Percentiles rank a stretch among this genome's conserved stretches.
These are phyloP conservation scores for Penicillium fuscoglaucum DNA, from an alignment of 2,329 filamentous ascomycete genomes.

Conservation along the genomic window DNA sequence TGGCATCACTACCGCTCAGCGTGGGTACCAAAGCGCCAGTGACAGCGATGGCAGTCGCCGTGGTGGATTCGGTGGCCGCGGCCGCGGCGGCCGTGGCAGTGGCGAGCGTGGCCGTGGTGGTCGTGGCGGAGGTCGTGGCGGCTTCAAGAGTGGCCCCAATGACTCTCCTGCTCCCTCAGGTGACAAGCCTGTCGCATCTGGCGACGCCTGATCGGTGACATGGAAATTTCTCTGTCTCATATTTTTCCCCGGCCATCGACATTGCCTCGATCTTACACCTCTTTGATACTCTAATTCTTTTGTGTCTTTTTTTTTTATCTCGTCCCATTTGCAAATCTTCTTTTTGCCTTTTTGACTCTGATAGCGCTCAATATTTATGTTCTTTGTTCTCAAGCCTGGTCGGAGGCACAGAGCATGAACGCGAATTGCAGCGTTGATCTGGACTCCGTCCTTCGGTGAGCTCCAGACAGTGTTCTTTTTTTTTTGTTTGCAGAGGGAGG, in stretches of 20 bases:
- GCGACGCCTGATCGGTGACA: conserved; percentile 32
- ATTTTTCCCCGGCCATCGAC: conserved; percentile 17
- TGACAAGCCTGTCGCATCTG: conserved; percentile 38
- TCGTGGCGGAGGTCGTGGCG: conserved; percentile 55
- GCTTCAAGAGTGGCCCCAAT: conserved; percentile 54
- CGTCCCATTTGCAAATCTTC: conserved; percentile 25
- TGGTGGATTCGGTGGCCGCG: conserved; percentile 59
- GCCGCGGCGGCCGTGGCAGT: conserved; percentile 51
- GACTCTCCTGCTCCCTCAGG: conserved; percentile 37
- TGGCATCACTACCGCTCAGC: conserved; percentile 63
- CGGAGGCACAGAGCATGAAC: neutral
- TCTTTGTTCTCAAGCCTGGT: conserved; percentile 2
- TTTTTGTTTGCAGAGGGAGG: conserved; percentile 8
- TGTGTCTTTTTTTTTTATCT: conserved; percentile 21
- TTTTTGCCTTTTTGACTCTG: conserved; percentile 20
- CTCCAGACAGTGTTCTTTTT: conserved; percentile 5
- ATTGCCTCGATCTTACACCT: conserved; percentile 16
- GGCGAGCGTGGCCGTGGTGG: conserved; percentile 59
- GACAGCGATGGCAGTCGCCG: conserved; percentile 70
- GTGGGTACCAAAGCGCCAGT: conserved; percentile 83
- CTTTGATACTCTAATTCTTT: conserved; percentile 32
- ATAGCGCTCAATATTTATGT: neutral
- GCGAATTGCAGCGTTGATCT: neutral
- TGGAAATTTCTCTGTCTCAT: conserved; percentile 16
- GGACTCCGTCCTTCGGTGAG: neutral